Base-by-base conservation (phyloP, 495 filamentous ascomycete genomes). In the Penicillium arizonense region DNA sequence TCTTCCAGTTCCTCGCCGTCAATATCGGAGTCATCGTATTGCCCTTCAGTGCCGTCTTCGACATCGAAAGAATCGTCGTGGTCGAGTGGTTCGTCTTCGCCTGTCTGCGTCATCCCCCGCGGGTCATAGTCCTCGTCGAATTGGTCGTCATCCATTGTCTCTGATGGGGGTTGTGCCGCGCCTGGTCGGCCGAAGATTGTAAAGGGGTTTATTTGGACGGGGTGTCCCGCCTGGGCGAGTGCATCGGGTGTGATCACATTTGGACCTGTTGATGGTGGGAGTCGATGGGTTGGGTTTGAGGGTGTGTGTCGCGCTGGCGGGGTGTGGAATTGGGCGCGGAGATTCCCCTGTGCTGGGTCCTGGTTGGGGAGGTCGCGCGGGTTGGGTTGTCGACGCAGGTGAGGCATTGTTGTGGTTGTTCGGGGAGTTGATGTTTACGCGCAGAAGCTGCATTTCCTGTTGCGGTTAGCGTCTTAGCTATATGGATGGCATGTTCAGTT, bases 1-100 rank as follows among this genome's bases (percentile, higher is more conserved):
- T 75, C 74, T 7, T 73, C 73, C 5, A 73, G 45, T 8, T 74
- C 70, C 1, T 67, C 68, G 6, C 60, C 73, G 14, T 74, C 72
- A 8, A 68, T 30, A 5, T 61, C 69, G 3, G 65, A 59, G 10
- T 66, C 61, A 5, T 61, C 66, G 3, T 47, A 64, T 43, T 50
- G 48, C 34, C 9, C 61, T 39, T 51, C 59, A 4, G 52, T 47
- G 7, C 53, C 64, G 18, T 70, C 39, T 32, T 57, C 56, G 0
- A 41, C 24, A 5, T 52, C 63, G 20, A 49, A 32, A 4, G 54
- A 48, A 21, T 52, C 69, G 3, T 61, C 62, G 0, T 46, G 30
- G 13, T 50, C 55, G 18, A 61, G 28, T 2, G 36, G 48, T 42
- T 53, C 47, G 13, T 50, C 47, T 4, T 61, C 52, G 12, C 61